A percentile compares a stretch with the other conserved stretches of the same genome.
These are phyloP conservation scores for Yueomyces sp. DNA, from an alignment of 805 yeast species.

Conservation along the genomic window DNA sequence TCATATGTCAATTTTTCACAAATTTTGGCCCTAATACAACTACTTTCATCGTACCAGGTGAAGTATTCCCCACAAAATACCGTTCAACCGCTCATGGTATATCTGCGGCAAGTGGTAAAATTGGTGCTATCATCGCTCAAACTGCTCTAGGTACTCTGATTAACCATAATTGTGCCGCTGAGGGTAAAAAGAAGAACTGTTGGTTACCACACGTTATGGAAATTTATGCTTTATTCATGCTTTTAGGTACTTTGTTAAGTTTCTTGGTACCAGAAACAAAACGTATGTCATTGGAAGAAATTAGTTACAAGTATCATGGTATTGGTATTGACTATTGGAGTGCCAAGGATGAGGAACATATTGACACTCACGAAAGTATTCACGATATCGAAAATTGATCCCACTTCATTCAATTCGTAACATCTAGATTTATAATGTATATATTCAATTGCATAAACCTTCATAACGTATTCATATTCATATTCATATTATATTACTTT, in stretches of 20 bases:
- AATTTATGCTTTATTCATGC: conserved; percentile 85
- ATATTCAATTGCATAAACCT: too few species aligned
- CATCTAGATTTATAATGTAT: too few species aligned
- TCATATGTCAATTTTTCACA: conserved; percentile 74
- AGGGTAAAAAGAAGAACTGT: conserved; percentile 41
- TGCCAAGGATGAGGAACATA: too few species aligned
- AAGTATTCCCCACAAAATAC: conserved; percentile 85
- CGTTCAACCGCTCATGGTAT: conserved; percentile 94
- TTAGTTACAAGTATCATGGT: conserved; percentile 70
- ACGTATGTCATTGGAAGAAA: conserved; percentile 80
- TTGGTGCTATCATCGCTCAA: conserved; percentile 89
- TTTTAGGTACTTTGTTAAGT: conserved; percentile 55
- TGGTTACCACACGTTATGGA: conserved; percentile 89
- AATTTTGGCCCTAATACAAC: conserved; percentile 92
- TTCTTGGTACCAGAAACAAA: conserved; percentile 78
- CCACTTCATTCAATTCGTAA: too few species aligned
- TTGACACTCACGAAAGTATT: too few species aligned
- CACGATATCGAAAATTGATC: too few species aligned
- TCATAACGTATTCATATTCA: too few species aligned
- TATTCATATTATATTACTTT: too few species aligned
- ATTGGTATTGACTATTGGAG: conserved; percentile 16
- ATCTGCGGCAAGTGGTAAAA: conserved; percentile 84
- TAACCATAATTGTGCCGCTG: conserved; percentile 60
- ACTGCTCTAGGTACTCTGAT: conserved; percentile 75
- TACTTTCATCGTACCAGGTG: conserved; percentile 85